Percentiles rank a stretch among this genome's conserved stretches.
These are phyloP conservation scores for Camelina hispida DNA, from an alignment of 345 rosid genomes.

Conservation along the genomic window DNA sequence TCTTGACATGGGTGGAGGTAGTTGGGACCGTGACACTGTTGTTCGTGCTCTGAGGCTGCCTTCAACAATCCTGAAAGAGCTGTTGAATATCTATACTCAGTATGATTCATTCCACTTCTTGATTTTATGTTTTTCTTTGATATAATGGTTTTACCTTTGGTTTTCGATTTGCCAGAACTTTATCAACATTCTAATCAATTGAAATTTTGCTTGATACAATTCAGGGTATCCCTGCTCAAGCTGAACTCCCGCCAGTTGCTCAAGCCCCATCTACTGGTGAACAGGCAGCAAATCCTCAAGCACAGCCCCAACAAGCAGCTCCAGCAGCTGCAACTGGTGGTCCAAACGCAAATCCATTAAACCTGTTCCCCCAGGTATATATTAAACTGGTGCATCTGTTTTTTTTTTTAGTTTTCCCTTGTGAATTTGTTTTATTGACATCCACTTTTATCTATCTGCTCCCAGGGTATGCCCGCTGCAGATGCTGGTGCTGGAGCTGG, in stretches of 20 bases:
- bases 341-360: conserved; percentile 47
- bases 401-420: background rate
- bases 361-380: conserved; percentile 46
- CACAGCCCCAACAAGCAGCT: conserved; percentile 44
- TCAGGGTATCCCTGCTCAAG: conserved; percentile 50
- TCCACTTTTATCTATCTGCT: conserved; percentile 19
- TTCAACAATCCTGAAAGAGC: conserved; percentile 97
- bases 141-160: background rate
- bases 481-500: conserved; percentile 80
- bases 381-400: background rate
- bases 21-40: conserved; percentile 92
- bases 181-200: background rate
- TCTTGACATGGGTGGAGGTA: conserved; percentile 97
- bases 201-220: background rate
- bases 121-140: background rate
- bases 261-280: conserved; percentile 43
- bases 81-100: conserved; percentile 93
- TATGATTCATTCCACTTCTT: conserved; percentile 44
- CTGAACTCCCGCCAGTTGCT: conserved; percentile 43
- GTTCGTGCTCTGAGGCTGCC: conserved; percentile 93
- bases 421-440: conserved; percentile 13
- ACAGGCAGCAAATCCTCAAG: conserved; percentile 42
- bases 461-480: conserved; percentile 85
- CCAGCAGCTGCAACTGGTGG: conserved; percentile 42
- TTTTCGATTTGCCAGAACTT: background rate